Base-by-base conservation (phyloP, 208 protist species). In the Leishmania tropica region DNA sequence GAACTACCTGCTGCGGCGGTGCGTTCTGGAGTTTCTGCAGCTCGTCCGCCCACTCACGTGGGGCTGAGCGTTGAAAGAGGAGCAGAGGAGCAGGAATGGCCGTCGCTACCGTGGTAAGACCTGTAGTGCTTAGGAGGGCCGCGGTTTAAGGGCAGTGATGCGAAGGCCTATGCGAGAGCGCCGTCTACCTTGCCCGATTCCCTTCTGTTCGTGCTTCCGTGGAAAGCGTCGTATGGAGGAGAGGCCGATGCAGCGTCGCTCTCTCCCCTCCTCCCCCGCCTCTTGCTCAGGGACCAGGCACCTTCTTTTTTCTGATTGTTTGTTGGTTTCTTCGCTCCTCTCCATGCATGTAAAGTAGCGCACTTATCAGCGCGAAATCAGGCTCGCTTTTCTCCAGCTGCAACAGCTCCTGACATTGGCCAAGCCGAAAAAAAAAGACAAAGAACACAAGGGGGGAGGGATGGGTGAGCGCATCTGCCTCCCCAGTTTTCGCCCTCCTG, bases 1-100 rank as follows among this genome's bases (percentile, higher is more conserved):
- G 2, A 97, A 97, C 83, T 96, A 93, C 81, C 90, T 98, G n/a
- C 85, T 98, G 24, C 91, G 93, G 11, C 89, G 89, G 4, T 95
- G 91, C 71, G 88, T 98, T 19, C 88, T 89, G 53, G 87, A 97
- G 88, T 75, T 98, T 42, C 87, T 98, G 35, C 83, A 76, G 13
- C 81, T 98, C n/a, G 86, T 93, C 17, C 85, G 96, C 21, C 96
- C 96, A 2, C 83, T 97, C 3, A 95, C 92, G 15, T 98, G 94
- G 93, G 96, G 94, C 24, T 97, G 81, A 91, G 56, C 24, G 15
- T 37, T 75, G 78, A 58, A 74, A 64, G 65, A 81, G 28, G 15
- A 24, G 19, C 15, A 10, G 1, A 2, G 51, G n/a, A 58, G 28
- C 10, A 64, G 7, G 21, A 7, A 24, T 4, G 19, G 72, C 40